Conservation (phyloP, 2,329 filamentous ascomycete species). For the Cladophialophora exuberans region DNA sequence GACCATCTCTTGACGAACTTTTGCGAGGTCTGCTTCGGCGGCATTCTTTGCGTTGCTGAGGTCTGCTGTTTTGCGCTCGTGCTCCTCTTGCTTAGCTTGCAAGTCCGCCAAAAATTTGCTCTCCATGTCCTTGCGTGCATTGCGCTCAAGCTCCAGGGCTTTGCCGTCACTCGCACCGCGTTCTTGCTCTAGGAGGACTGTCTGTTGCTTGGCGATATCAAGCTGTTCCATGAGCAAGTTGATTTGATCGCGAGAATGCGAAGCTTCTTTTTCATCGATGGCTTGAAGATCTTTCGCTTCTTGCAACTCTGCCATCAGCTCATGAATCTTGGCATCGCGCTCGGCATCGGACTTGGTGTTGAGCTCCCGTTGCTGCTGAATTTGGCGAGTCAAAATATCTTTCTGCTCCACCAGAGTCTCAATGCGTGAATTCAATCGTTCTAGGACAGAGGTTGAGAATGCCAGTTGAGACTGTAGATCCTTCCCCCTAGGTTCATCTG, state of each 20-base stretch:
- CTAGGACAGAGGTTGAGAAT: slow-evolving; percentile 77
- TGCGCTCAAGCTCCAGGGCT: slow-evolving; percentile 29
- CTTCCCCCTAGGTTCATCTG: slow-evolving; percentile 60
- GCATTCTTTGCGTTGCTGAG: slow-evolving; percentile 35
- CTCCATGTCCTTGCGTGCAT: slow-evolving; percentile 27
- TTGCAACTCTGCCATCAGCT: slow-evolving; percentile 53
- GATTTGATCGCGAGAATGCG: slow-evolving; percentile 46
- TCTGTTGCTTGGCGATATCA: slow-evolving; percentile 44
- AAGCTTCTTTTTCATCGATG: slow-evolving; percentile 50
- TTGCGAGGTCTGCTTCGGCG: slow-evolving; percentile 43
- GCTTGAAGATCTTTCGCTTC: slow-evolving; percentile 69
- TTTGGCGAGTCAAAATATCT: slow-evolving; percentile 83
- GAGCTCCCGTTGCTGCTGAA: slow-evolving; percentile 91
- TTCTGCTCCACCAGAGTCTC: slow-evolving; percentile 84
- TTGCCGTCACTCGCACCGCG: slow-evolving; percentile 37
- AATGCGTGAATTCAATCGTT: slow-evolving; percentile 76
- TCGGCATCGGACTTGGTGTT: slow-evolving; percentile 80
- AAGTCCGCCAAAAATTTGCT: slow-evolving; percentile 24
- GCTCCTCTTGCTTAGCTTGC: slow-evolving; percentile 35
- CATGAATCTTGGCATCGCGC: slow-evolving; percentile 52
- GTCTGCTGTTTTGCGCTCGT: no score
- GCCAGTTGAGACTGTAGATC: slow-evolving; percentile 70
- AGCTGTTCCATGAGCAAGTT: slow-evolving; percentile 48
- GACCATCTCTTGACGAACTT: slow-evolving; percentile 54
- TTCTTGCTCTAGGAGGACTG: slow-evolving; percentile 40